Evolutionary conservation across 1,139 yeast genomes (phyloP), one percentile per base, ranked within the genome.

Genomic region (Saccharomyces hybrid): DNA sequence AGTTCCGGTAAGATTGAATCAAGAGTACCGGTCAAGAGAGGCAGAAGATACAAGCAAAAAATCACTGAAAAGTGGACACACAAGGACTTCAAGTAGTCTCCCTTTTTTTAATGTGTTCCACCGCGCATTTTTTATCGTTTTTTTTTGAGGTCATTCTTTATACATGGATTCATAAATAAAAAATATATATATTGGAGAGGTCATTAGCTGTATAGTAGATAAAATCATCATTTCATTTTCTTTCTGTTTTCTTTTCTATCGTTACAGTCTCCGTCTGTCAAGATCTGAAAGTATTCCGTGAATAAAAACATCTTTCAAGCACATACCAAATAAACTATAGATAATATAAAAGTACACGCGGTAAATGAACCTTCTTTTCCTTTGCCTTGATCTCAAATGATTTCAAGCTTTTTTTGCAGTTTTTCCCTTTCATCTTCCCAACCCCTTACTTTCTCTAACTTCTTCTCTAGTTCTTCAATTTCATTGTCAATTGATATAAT

Each of bases 61-160:
- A 73, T 87, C 57, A 86, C 95, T 41, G 97, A 89, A 70, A 90
- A 89, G 72, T 90, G 96, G 96, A 80, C 91, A 47, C 88, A 86
- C 73, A 91, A 90, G 74, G 96, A 90, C 73, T 86, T 87, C 67
- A 86, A 86, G 73, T 87, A 75, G 23, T 19, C 4, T 19, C 23
- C 23, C 23, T 19, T 19, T 19, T 19, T 19, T 19, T 19, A 19
- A 19, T 19, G 23, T 19, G 23, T 19, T 19, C 23, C 23, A 19
- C 4, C 23, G 23, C 23, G 23, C 23, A 19, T 19, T 19, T 19
- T 19, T 19, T 19, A 19, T 19, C 23, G 51, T 54, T 2, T 25
- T 26, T 13, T 26, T 13, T 31, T 14, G 53, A 14, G 26, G 28
- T 46, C 46, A 51, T 49, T 38, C 48, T 46, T 48, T 50, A 42